Evolutionary conservation across 441 rosid genomes (phyloP).

Genomic region (Corymbia citriodora): DNA sequence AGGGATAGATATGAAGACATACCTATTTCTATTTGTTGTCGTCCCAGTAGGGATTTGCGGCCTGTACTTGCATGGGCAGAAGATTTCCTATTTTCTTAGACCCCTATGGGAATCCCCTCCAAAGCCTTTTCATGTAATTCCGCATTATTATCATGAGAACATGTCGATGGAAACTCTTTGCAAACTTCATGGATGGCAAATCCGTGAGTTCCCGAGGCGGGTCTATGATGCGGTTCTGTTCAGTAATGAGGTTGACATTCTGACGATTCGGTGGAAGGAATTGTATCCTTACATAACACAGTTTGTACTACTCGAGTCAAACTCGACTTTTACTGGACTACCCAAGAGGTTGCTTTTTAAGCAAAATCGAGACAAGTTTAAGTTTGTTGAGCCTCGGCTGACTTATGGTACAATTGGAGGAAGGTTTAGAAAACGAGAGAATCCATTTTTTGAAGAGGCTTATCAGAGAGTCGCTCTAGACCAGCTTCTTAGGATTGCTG

Average conservation of each 20-base stretch:
- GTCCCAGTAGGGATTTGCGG: slow-evolving; percentile 52
- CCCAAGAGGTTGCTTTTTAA: slow-evolving; percentile 62
- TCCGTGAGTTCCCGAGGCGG: slow-evolving; percentile 75
- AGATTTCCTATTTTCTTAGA: slow-evolving; percentile 72
- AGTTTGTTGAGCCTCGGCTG: slow-evolving; percentile 65
- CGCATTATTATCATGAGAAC: slow-evolving; percentile 80
- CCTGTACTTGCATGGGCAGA: slow-evolving; percentile 77
- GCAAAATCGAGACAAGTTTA: slow-evolving; percentile 40
- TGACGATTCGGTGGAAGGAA: slow-evolving; percentile 82
- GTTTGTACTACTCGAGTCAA: slow-evolving; percentile 90
- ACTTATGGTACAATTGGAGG: slow-evolving; percentile 83
- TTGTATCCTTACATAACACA: slow-evolving; percentile 73
- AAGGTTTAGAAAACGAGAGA: slow-evolving; percentile 76
- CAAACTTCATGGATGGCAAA: slow-evolving; percentile 83
- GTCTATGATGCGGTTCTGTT: slow-evolving; percentile 86
- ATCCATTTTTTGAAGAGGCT: slow-evolving; percentile 84
- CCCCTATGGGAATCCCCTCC: slow-evolving; percentile 93
- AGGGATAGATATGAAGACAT: slow-evolving; percentile 53
- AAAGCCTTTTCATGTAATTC: slow-evolving; percentile 51
- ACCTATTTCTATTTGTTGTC: slow-evolving; percentile 35
- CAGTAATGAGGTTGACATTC: slow-evolving; percentile 73
- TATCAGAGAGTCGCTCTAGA: slow-evolving; percentile 83
- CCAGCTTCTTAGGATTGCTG: slow-evolving; percentile 65
- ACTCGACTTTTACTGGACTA: slow-evolving; percentile 77
- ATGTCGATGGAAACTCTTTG: slow-evolving; percentile 67